A percentile compares a stretch with the other conserved stretches of the same genome.
Conservation (phyloP, 371 early-diverging fungal genomes). For the Rhizoclosmatium hyalinum region DNA sequence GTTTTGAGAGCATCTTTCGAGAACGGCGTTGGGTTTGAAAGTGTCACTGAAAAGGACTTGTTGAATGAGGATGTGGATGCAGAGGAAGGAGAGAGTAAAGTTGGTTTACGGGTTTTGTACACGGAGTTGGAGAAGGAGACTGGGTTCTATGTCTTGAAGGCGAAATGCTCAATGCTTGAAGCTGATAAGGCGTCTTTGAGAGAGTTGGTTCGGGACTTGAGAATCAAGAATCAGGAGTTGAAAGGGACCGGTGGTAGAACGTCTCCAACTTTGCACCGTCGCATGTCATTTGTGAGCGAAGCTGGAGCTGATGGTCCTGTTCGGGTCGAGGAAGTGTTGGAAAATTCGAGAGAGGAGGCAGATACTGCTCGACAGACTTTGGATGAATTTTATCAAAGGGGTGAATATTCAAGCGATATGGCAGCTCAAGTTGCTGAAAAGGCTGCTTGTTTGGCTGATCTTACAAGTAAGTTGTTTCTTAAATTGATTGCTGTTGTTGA, state of each 20-base stretch:
- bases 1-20: conserved; percentile 33
- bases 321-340: conserved; percentile 10
- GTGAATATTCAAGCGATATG: neutral
- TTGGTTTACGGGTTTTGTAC: neutral
- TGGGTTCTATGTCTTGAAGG: conserved; percentile 22
- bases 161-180: conserved; percentile 25
- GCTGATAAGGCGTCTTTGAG: conserved; percentile 26
- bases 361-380: conserved; percentile 16
- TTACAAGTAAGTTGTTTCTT: conserved; percentile 8
- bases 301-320: neutral
- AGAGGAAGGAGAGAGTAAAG: neutral
- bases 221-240: neutral
- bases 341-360: conserved; percentile 5
- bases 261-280: neutral
- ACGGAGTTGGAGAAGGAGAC: neutral
- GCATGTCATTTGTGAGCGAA: conserved; percentile 18
- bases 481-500: neutral
- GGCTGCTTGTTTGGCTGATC: conserved; percentile 2
- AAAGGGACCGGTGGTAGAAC: neutral
- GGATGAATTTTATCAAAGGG: conserved; percentile 14
- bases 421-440: neutral
- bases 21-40: conserved; percentile 19
- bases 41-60: neutral
- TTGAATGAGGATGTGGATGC: conserved; percentile 7
- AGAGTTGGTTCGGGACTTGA: conserved; percentile 22